Evolutionary conservation across 352 stramenopile genomes (phyloP).

Genomic region (Pythium oligandrum): DNA sequence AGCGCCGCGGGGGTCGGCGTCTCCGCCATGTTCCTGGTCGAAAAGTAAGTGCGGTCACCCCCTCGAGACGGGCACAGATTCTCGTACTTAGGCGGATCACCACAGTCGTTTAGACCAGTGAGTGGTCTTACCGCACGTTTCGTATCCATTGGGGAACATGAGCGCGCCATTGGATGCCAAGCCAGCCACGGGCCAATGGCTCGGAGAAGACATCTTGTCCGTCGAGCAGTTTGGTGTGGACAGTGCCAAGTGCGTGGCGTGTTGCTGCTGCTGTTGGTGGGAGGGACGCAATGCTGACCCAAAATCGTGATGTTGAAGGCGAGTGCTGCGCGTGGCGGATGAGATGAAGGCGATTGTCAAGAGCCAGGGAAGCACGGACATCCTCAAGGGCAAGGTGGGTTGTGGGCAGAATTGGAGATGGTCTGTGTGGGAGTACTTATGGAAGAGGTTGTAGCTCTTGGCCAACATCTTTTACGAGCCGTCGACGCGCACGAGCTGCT

Average conservation of each 20-base stretch:
- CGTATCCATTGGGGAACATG: conserved; percentile 2
- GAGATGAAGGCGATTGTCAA: conserved; percentile 84
- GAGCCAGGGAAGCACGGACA: conserved; percentile 55
- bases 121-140: conserved; percentile 2
- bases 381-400: conserved; percentile 79
- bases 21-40: conserved; percentile 7
- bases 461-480: conserved; percentile 98
- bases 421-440: too few species aligned
- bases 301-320: conserved; percentile 25
- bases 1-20: neutral
- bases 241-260: conserved; percentile 54
- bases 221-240: conserved; percentile 74
- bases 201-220: conserved; percentile 70
- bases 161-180: conserved; percentile 48
- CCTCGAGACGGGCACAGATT: conserved; percentile 7
- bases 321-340: conserved; percentile 67
- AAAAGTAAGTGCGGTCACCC: conserved; percentile 15
- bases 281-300: neutral
- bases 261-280: neutral
- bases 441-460: conserved; percentile 60
- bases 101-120: conserved; percentile 1
- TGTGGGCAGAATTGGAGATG: too few species aligned
- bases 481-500: conserved; percentile 97
- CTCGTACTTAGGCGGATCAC: conserved; percentile 13
- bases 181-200: conserved; percentile 50